A percentile compares a stretch with the other conserved stretches of the same genome.
Conservation (phyloP, 257 asterid species). For the Catharanthus roseus region DNA sequence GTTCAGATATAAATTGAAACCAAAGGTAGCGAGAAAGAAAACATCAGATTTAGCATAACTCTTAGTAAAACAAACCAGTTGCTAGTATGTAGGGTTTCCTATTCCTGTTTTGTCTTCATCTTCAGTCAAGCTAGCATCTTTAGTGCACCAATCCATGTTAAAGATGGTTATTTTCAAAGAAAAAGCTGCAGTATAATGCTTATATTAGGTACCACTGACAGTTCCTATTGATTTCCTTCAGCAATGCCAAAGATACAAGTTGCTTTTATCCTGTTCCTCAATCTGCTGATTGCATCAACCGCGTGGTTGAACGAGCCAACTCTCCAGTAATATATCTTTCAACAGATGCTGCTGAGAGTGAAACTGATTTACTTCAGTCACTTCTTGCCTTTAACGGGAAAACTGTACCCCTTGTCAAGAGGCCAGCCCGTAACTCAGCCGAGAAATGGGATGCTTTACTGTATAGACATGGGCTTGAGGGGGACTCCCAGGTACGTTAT, state of each 20-base stretch:
- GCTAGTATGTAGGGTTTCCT: neutral
- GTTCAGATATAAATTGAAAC: neutral
- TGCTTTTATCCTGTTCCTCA: conserved; percentile 97
- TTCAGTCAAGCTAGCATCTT: conserved; percentile 3
- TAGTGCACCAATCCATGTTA: neutral
- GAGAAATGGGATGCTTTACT: conserved; percentile 98
- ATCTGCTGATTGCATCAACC: conserved; percentile 91
- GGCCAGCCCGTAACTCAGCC: conserved; percentile 81
- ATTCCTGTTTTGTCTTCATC: neutral
- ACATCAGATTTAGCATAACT: neutral
- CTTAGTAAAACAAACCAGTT: neutral
- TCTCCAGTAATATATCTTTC: conserved; percentile 84
- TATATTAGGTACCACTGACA: conserved; percentile 9
- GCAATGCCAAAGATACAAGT: conserved; percentile 81
- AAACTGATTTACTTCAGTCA: conserved; percentile 83
- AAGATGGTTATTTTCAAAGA: neutral
- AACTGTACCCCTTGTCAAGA: conserved; percentile 76
- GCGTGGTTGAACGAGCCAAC: conserved; percentile 62
- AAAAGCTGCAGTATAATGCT: neutral
- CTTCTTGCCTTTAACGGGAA: conserved; percentile 62
- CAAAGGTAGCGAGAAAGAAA: neutral
- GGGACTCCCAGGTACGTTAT: conserved; percentile 69
- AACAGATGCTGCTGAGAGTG: conserved; percentile 95
- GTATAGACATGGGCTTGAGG: conserved; percentile 81
- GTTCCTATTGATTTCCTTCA: conserved; percentile 30